Conservation (phyloP, 176 grass and related monocot genomes). For the Hordeum vulgare region DNA sequence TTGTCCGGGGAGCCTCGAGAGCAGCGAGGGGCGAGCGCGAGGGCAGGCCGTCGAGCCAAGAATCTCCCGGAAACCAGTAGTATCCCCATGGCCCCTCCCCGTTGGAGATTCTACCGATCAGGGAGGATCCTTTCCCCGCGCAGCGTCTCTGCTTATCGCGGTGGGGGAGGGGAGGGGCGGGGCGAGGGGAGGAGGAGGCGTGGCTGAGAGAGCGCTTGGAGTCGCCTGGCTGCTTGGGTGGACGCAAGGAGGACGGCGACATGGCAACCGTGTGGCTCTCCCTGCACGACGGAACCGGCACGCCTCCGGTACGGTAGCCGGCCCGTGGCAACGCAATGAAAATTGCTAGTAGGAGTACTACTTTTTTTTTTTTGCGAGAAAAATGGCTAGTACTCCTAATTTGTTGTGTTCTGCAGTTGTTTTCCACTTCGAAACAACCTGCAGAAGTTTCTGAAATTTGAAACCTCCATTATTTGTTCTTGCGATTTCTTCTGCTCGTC, state of each 20-base stretch:
- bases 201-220: constrained; percentile 1
- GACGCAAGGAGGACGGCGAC: constrained; percentile 2
- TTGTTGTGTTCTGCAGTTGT: too few relatives aligned
- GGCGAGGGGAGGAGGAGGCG: background rate
- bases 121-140: background rate
- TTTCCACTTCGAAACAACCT: too few relatives aligned
- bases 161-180: background rate
- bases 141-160: background rate
- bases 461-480: too few relatives aligned
- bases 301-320: background rate
- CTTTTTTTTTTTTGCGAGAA: too few relatives aligned
- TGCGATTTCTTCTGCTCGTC: too few relatives aligned
- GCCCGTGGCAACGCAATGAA: background rate
- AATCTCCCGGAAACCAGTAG: constrained; percentile 46
- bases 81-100: constrained; percentile 20
- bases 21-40: constrained; percentile 55
- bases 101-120: background rate
- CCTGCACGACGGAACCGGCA: background rate
- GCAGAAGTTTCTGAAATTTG: too few relatives aligned
- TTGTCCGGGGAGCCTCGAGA: constrained; percentile 47
- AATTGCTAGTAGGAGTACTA: background rate
- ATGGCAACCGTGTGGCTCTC: constrained; percentile 14
- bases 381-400: too few relatives aligned
- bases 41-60: constrained; percentile 23
- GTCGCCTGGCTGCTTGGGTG: constrained; percentile 24